Conservation (phyloP, 768 basidiomycete genomes). For the Zangia roseola region DNA sequence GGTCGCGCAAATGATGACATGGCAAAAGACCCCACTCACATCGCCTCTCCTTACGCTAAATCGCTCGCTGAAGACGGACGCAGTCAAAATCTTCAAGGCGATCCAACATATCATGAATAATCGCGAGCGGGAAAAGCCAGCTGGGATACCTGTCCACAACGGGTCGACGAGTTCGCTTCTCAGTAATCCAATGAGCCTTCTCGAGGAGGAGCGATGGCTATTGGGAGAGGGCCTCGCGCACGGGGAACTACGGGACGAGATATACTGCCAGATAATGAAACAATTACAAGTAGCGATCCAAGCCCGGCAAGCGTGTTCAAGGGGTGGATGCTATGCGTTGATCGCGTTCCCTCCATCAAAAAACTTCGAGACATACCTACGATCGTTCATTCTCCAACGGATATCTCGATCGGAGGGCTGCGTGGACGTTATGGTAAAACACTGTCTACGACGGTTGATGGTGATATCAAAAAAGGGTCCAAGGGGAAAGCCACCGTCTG, state of each 20-base stretch:
- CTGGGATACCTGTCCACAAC: slow-evolving; percentile 46
- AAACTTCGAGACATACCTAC: slow-evolving; percentile 84
- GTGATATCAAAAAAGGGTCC: slow-evolving; percentile 82
- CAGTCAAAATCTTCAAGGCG: slow-evolving; percentile 82
- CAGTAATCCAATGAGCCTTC: slow-evolving; percentile 43
- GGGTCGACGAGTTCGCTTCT: slow-evolving; percentile 43
- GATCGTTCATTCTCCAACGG: slow-evolving; percentile 73
- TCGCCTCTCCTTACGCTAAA: slow-evolving; percentile 75
- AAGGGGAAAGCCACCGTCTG: slow-evolving; percentile 75
- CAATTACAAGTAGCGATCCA: slow-evolving; percentile 83
- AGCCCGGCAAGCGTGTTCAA: slow-evolving; percentile 83
- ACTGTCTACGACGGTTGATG: slow-evolving; percentile 76
- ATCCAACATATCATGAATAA: slow-evolving; percentile 95
- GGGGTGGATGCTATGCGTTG: slow-evolving; percentile 88
- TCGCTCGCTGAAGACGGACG: slow-evolving; percentile 66
- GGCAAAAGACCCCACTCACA: slow-evolving; percentile 79
- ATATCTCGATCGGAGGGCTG: slow-evolving; percentile 68
- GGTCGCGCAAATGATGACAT: slow-evolving; percentile 83
- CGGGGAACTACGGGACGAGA: slow-evolving; percentile 87
- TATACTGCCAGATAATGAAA: slow-evolving; percentile 92
- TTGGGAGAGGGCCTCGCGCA: slow-evolving; percentile 75
- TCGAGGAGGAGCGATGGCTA: slow-evolving; percentile 89
- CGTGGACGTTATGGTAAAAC: slow-evolving; percentile 87
- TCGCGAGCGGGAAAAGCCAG: slow-evolving; percentile 66
- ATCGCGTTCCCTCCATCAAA: slow-evolving; percentile 92